Conservation (phyloP, 164 flowering plant species). For the Stephania japonica region DNA sequence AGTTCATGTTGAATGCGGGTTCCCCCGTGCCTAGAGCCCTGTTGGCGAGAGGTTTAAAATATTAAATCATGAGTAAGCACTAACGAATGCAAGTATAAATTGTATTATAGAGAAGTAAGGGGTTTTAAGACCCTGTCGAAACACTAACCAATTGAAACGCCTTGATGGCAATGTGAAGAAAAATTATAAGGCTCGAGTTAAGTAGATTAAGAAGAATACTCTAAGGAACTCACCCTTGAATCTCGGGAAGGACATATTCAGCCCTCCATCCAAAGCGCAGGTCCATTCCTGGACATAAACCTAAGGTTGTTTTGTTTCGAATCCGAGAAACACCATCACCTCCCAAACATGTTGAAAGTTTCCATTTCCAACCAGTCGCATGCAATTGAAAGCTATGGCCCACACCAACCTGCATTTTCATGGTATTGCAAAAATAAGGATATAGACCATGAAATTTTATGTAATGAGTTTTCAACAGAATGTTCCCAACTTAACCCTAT, state of each 20-base stretch:
- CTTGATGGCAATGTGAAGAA: background rate
- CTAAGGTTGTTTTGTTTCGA: constrained; percentile 70
- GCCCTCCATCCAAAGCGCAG: constrained; percentile 91
- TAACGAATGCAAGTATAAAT: background rate
- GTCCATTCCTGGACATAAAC: constrained; percentile 73
- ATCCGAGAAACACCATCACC: constrained; percentile 86
- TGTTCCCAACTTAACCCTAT: no score
- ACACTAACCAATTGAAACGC: background rate
- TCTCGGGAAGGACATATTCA: constrained; percentile 84
- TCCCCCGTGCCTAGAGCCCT: constrained; percentile 81
- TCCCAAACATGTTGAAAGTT: constrained; percentile 74
- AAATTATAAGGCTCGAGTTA: background rate
- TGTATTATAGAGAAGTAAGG: background rate
- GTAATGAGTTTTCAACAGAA: no score
- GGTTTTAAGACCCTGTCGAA: background rate
- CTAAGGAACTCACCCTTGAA: constrained; percentile 59
- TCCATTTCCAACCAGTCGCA: constrained; percentile 96
- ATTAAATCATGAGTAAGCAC: background rate
- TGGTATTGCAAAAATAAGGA: background rate
- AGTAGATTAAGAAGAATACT: background rate
- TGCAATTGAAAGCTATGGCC: constrained; percentile 74
- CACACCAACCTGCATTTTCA: constrained; percentile 60
- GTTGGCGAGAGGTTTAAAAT: background rate
- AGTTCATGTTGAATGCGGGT: constrained; percentile 68
- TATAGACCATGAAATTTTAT: background rate